Base-by-base conservation (phyloP, 768 basidiomycete species). In the Trametes cingulata region DNA sequence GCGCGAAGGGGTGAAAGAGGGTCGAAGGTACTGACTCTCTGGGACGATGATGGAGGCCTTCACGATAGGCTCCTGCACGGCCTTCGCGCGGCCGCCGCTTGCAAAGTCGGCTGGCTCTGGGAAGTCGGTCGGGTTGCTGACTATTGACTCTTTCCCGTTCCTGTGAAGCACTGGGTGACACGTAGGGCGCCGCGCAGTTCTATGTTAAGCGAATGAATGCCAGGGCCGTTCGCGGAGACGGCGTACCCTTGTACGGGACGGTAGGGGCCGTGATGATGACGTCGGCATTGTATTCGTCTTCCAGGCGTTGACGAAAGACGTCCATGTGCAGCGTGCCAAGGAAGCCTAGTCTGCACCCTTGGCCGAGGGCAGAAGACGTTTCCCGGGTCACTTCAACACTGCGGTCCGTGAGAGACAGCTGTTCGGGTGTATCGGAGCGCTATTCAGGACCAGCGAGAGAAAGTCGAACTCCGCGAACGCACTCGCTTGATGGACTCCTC, bases 281-380 rank as follows among this genome's bases (percentile, higher is more conserved):
- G 68, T 90, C 94, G 33, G 95, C 91, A 58, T 93, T 87, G 66
- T 97, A 94, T 72, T 99, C 97, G 67, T 99, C 97, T 73, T 98
- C 97, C 3, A 99, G 78, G 14, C 97, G 84, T 71, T 99, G 97
- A 20, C 95, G 88, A 74, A 94, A 93, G 39, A 95, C 91, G 67
- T 96, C 92, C 92, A 98, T 95, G 70, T 99, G 97, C 58, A 99
- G 75, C 6, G 94, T 93, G 1, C 97, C 97, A 10, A 98, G 80
- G 73, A 98, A 99, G 0, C 97, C 97, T 6, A 99, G 83, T 43
- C 97, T 84, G 70, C 88, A 93, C 8, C 97, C 97, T 76, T 97
- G 95, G 1, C 96, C 95, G 10, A 99, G 81, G 10, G 97, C 97
- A 6, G 91, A 85, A 0, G 96, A 98, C 0, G 92, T 90, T 73